Base-by-base conservation (phyloP, 768 basidiomycete genomes). In the Pleurotus eryngii region DNA sequence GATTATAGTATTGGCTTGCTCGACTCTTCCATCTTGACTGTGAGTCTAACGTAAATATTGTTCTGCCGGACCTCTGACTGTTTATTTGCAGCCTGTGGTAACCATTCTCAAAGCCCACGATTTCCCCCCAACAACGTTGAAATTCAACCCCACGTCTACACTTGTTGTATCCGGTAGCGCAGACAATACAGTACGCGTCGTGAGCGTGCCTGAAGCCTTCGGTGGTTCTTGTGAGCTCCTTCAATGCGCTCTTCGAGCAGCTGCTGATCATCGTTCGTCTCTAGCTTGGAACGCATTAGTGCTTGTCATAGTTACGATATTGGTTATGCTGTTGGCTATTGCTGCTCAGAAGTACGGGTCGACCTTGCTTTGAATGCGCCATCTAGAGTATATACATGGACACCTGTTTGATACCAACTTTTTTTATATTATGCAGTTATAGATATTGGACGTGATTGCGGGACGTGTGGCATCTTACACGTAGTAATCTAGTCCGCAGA, bases 71-170 rank as follows among this genome's bases (percentile, higher is more conserved):
- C 17, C 54, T 51, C 46, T 60, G 18, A 57, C 49, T 20, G 24
- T 20, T 49, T 42, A 43, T 27, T 18, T 63, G n/a, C 64, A 98
- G 95, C 95, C 95, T 1, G 68, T 93, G 11, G 72, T 92, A 27
- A 86, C 86, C 17, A 97, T 99, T 60, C 76, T 98, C 57, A 92
- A 91, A 71, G 91, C 97, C 0, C 96, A 98, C 70, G 94, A 95
- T 59, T 94, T 98, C 70, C 91, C 97, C 3, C 84, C 92, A 4
- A 98, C 97, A 1, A 85, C 90, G 3, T 72, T 99, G 56, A 83
- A 82, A 58, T 99, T 99, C 78, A 96, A 89, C 67, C 88, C 94
- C 1, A 77, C 84, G 5, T 86, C 88, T 11, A 83, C 78, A n/a
- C 62, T 95, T 11, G 79, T 99, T 3, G 82, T 95, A 17, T 92